Base-by-base conservation (phyloP, 805 yeast genomes). In the Saturnispora serradocipensis region DNA sequence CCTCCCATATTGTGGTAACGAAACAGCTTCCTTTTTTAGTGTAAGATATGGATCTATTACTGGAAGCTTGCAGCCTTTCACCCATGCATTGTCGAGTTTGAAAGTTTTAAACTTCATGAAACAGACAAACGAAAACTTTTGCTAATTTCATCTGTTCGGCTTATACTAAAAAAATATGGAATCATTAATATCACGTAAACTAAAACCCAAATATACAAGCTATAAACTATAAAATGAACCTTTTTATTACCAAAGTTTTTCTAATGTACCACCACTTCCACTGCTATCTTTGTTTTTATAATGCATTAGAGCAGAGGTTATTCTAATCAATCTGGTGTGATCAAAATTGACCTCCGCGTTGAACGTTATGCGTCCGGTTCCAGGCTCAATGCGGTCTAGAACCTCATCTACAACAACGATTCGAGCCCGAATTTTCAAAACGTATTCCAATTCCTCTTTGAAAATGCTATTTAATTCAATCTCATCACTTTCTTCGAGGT, bases 311-410 rank as follows among this genome's bases (percentile, higher is more conserved):
- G 64, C 63, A 24, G 57, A 54, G 4, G 57, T 58, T 10, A 68
- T 58, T 46, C 64, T 63, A 35, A 68, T 59, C 7, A 65, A 61
- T 52, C 65, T 63, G 7, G 68, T 66, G 49, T 68, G 72, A 54
- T 69, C 72, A 30, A 68, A 66, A 46, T 67, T 70, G 11, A 69
- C 61, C 8, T 65, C 61, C 3, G 69, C 72, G 10, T 48, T 54
- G 48, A 68, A 69, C 13, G 62, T 54, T 27, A 68, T 62, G n/a
- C 58, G 58, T 11, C 69, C 71, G 18, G 61, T 51, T 2, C 58
- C 63, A 7, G 61, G 55, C 28, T 64, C 67, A 22, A 57, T 57
- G 27, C 55, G 45, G 18, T 53, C 46, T 35, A 54, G 22, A 28
- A 53, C 57, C 42, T 54, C 60, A 27, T 55, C 54, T 2, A 58